Evolutionary conservation across 768 basidiomycete species (phyloP), one percentile per base, ranked within the genome.

Genomic region (Stropharia rugosoannulata): DNA sequence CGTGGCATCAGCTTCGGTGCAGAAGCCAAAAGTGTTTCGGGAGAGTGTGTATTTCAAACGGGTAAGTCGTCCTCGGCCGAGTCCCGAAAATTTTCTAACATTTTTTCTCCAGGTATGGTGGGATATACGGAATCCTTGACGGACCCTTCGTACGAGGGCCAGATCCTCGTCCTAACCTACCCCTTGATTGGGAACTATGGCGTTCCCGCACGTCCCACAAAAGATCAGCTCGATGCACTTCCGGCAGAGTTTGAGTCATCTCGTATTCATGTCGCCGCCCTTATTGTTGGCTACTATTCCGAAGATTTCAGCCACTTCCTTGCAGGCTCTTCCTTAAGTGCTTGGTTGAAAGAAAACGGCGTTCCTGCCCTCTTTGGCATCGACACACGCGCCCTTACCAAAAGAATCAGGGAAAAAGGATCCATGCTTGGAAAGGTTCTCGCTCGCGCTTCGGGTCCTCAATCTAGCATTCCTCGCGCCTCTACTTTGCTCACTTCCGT

Each of bases 21-120:
- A 4, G 82, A 93, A 64, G 84, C 81, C 44, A 95, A 93, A 74
- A 95, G 92, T 67, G 80, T 96, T 32, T 82, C 96, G 15, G 97
- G 97, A 64, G 97, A 99, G 83, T 98, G 97, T 72, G 97, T 99
- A 67, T 99, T 99, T 76, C 96, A 98, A 78, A 99, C 97, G 39
- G 97, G 97, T 95, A 66, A 70, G 65, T 41, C 22, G n/a, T 18
- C 7, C 19, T 45, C 37, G 48, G 43, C n/a, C 36, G 55, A 19
- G 46, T 55, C 53, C 46, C 22, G 55, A 39, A 15, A 50, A 43
- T 46, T 45, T 49, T 49, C 61, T 61, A 56, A 66, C 56, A 42
- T 43, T 43, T 59, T 51, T 16, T 44, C 10, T 54, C n/a, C 66
- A 99, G 97, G 97, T 54, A 98, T 99, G 96, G 95, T 98, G 54